Percentiles rank a stretch among this genome's conserved stretches.
Conservation (phyloP, 2,329 filamentous ascomycete genomes). For the Akanthomyces dipterigenus region DNA sequence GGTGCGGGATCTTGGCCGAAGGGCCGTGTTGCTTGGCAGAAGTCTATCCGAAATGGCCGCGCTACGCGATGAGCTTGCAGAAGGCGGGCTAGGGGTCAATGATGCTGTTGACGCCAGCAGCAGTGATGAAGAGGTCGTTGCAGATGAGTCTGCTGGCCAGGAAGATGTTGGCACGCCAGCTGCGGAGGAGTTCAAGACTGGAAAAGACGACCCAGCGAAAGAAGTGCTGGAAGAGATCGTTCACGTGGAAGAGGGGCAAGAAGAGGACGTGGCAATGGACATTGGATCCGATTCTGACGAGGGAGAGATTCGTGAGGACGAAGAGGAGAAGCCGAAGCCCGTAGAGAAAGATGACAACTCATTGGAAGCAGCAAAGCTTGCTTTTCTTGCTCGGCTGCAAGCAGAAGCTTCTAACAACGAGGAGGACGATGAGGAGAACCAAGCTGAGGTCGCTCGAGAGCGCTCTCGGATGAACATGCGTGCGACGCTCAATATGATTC, state of each 20-base stretch:
- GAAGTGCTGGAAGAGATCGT: conserved; percentile 12
- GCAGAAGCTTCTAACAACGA: conserved; percentile 16
- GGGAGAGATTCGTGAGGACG: conserved; percentile 24
- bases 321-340: conserved; percentile 20
- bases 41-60: conserved; percentile 48
- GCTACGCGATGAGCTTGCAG: conserved; percentile 36
- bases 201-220: conserved; percentile 12
- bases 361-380: conserved; percentile 43
- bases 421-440: conserved; percentile 18
- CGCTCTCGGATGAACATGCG: conserved; percentile 45
- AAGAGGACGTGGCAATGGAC: conserved; percentile 37
- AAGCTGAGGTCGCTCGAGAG: conserved; percentile 21
- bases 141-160: conserved; percentile 20
- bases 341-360: neutral
- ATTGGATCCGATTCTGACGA: conserved; percentile 31
- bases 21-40: conserved; percentile 56
- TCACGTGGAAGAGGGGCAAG: conserved; percentile 18
- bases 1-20: conserved; percentile 72
- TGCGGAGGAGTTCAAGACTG: conserved; percentile 18
- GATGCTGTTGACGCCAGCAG: conserved; percentile 42
- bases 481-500: conserved; percentile 85
- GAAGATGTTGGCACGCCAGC: conserved; percentile 20
- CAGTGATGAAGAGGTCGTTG: conserved; percentile 31
- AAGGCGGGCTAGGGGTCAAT: conserved; percentile 33
- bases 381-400: conserved; percentile 41